phyloP scores from a whole-genome alignment of 805 yeast species.

The Cyberlindnera veronae region DNA sequence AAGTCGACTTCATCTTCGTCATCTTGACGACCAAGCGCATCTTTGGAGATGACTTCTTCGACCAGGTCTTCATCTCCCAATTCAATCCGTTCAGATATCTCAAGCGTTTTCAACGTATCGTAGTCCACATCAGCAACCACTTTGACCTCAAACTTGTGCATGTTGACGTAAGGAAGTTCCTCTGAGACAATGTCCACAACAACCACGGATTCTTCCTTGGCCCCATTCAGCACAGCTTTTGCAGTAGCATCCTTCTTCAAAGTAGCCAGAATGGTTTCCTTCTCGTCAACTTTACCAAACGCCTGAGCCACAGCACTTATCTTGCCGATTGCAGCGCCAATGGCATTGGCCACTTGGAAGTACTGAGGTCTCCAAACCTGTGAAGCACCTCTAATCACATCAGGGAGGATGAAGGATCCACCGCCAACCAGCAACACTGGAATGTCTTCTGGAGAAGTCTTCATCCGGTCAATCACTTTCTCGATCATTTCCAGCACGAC shows the following conservation, averaged over 20 bases:
- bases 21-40: slow-evolving; percentile 7
- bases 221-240: slow-evolving; percentile 28
- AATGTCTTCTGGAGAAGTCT: slow-evolving; percentile 39
- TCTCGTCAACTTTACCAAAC: slow-evolving; percentile 22
- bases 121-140: slow-evolving; percentile 45
- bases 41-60: slow-evolving; percentile 13
- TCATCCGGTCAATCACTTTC: slow-evolving; percentile 40
- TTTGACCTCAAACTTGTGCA: slow-evolving; percentile 35
- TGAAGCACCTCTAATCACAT: slow-evolving; percentile 38
- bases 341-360: slow-evolving; percentile 47
- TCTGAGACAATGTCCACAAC: slow-evolving; percentile 29
- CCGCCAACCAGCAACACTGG: slow-evolving; percentile 49
- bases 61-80: neutral
- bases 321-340: slow-evolving; percentile 50
- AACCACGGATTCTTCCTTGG: slow-evolving; percentile 21
- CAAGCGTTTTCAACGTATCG: slow-evolving; percentile 17
- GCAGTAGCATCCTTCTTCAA: slow-evolving; percentile 24
- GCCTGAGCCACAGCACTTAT: slow-evolving; percentile 29
- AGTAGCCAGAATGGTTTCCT: slow-evolving; percentile 20
- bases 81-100: neutral
- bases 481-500: slow-evolving; percentile 25
- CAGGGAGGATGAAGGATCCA: slow-evolving; percentile 45
- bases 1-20: slow-evolving; percentile 8
- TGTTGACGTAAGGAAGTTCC: slow-evolving; percentile 33
- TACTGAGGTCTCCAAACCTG: slow-evolving; percentile 41